These are phyloP conservation scores for Starmerella riodocensis DNA, from an alignment of 805 yeast genomes.

Conservation along the genomic window DNA sequence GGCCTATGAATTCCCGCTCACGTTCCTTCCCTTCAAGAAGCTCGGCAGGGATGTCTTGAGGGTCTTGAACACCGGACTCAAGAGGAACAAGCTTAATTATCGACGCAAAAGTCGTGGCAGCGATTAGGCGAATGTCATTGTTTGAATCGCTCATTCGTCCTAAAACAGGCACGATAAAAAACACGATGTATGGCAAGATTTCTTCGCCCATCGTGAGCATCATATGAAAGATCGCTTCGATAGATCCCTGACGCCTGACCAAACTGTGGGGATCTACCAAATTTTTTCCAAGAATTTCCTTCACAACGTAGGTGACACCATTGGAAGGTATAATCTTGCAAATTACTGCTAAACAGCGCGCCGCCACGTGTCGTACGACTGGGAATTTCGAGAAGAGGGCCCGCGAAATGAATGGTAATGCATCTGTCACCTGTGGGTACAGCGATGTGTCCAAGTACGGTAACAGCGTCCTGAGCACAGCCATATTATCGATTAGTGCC, in stretches of 20 bases:
- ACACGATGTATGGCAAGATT: conserved; percentile 87
- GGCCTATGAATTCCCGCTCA: conserved; percentile 87
- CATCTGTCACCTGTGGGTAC: conserved; percentile 31
- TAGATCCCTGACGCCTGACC: conserved; percentile 78
- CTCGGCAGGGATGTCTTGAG: conserved; percentile 75
- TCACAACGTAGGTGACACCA: conserved; percentile 70
- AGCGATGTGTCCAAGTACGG: conserved; percentile 44
- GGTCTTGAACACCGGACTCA: conserved; percentile 95
- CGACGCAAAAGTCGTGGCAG: conserved; percentile 93
- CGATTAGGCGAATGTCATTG: conserved; percentile 70
- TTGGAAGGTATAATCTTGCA: conserved; percentile 54
- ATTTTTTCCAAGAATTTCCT: conserved; percentile 55
- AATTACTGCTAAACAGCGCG: conserved; percentile 74
- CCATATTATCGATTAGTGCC: conserved; percentile 70
- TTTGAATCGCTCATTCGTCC: conserved; percentile 98
- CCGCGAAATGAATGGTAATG: conserved; percentile 39
- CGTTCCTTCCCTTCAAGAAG: conserved; percentile 78
- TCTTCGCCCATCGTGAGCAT: conserved; percentile 74
- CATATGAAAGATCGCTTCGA: conserved; percentile 79
- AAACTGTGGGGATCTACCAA: conserved; percentile 60
- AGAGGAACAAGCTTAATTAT: conserved; percentile 90
- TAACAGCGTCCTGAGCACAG: conserved; percentile 60
- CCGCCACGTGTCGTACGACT: conserved; percentile 78
- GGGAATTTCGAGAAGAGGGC: conserved; percentile 59
- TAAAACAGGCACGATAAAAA: conserved; percentile 85